These are phyloP conservation scores for Glaciozyma martinii DNA, from an alignment of 768 basidiomycete species.

Conservation along the genomic window DNA sequence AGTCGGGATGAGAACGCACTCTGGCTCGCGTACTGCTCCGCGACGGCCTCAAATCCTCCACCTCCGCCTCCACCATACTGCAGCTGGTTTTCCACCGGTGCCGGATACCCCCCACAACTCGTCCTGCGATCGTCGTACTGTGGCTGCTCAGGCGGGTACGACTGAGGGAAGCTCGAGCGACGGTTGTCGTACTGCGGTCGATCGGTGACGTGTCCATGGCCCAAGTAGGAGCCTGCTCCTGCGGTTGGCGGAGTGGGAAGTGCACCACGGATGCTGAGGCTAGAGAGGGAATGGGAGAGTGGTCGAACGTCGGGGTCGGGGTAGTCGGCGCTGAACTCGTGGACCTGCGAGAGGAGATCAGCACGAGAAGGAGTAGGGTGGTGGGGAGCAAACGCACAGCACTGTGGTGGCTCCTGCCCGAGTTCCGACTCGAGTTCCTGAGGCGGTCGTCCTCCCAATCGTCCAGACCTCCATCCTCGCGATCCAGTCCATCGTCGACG, in stretches of 20 bases:
- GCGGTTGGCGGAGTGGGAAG: background rate
- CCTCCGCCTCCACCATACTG: background rate
- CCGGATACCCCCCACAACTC: background rate
- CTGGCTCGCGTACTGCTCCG: slow-evolving; percentile 19
- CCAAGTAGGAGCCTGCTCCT: background rate
- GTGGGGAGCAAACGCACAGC: background rate
- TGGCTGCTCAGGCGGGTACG: background rate
- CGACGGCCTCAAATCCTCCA: slow-evolving; percentile 19
- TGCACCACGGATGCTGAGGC: background rate
- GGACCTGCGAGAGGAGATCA: background rate
- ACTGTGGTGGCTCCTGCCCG: background rate
- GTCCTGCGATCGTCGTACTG: slow-evolving; percentile 12
- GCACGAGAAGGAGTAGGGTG: too few species aligned
- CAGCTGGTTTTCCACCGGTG: background rate
- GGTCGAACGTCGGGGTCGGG: slow-evolving; percentile 26
- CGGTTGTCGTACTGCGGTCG: background rate
- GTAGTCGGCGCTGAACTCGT: slow-evolving; percentile 19
- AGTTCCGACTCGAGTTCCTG: background rate
- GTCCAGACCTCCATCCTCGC: slow-evolving; percentile 6
- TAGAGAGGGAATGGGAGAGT: slow-evolving; percentile 19
- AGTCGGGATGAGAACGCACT: slow-evolving; percentile 3
- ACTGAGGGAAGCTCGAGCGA: background rate
- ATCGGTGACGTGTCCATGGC: background rate
- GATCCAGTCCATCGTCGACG: background rate
- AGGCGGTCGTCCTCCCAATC: slow-evolving; percentile 4